phyloP scores from a whole-genome alignment of 2,329 filamentous ascomycete genomes.

The Xylariaceae sp. region DNA sequence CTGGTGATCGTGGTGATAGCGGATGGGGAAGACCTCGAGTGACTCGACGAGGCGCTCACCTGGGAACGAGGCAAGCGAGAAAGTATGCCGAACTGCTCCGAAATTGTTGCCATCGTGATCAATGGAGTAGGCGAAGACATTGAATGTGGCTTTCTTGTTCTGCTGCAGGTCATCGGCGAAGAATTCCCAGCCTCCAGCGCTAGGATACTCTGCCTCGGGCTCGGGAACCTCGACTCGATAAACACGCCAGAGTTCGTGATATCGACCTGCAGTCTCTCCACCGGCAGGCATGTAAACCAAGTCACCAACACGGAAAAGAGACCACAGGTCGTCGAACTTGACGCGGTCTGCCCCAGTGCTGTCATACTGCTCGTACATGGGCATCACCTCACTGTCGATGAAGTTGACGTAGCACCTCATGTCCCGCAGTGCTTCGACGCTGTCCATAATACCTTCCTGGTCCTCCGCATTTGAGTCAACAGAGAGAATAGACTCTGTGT shows the following conservation, averaged over 20 bases:
- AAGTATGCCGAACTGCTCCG: constrained; percentile 36
- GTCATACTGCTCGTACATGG: constrained; percentile 28
- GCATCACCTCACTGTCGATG: constrained; percentile 40
- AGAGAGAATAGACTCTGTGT: constrained; percentile 32
- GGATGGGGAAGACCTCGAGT: constrained; percentile 37
- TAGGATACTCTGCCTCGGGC: constrained; percentile 28
- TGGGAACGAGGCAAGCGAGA: constrained; percentile 34
- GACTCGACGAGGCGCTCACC: constrained; percentile 37
- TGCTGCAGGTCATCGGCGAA: constrained; percentile 32
- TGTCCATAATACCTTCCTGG: constrained; percentile 35
- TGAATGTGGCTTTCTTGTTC: constrained; percentile 30
- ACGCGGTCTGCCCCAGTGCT: constrained; percentile 30
- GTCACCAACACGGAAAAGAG: constrained; percentile 38
- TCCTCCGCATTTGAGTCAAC: constrained; percentile 37
- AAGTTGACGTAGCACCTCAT: constrained; percentile 43
- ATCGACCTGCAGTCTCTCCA: constrained; percentile 33
- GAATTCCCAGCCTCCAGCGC: constrained; percentile 33
- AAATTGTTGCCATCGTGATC: constrained; percentile 39
- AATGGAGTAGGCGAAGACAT: constrained; percentile 39
- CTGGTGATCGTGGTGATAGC: constrained; percentile 34
- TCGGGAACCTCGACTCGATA: constrained; percentile 32
- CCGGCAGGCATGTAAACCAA: constrained; percentile 37
- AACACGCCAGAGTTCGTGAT: constrained; percentile 38
- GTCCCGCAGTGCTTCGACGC: constrained; percentile 36
- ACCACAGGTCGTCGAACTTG: constrained; percentile 41